Conservation (phyloP, 2,329 filamentous ascomycete species). For the Nemania sp. region DNA sequence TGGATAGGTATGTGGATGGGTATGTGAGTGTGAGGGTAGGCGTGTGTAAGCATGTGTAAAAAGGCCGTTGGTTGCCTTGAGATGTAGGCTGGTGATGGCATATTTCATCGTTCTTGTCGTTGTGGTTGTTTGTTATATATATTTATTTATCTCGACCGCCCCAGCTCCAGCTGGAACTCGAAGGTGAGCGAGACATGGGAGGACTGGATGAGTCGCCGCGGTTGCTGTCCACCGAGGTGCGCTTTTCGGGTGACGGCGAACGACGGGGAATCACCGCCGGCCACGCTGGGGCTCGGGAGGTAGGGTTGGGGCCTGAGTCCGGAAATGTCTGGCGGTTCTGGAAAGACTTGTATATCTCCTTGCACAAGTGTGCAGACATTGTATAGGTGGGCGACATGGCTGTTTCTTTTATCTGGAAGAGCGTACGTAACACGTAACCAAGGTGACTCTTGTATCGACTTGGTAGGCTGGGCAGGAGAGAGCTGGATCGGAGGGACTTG, state of each 20-base stretch:
- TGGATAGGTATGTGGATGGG: not conserved
- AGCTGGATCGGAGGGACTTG: not conserved
- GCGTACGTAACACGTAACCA: no score
- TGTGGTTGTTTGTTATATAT: not conserved
- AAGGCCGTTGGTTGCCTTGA: not conserved
- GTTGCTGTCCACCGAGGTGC: conserved; percentile 52
- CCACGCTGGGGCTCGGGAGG: conserved; percentile 34
- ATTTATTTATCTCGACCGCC: conserved; percentile 25
- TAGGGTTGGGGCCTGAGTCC: conserved; percentile 33
- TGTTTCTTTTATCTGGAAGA: no score
- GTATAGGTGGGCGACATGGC: conserved; percentile 63
- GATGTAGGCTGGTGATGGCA: not conserved
- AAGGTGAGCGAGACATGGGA: conserved; percentile 40
- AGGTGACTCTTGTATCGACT: not conserved
- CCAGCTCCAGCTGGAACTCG: conserved; percentile 43
- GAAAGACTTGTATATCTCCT: conserved; percentile 64
- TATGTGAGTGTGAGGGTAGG: not conserved
- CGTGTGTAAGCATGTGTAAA: no score
- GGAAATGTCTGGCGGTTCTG: conserved; percentile 51
- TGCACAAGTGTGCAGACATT: conserved; percentile 65
- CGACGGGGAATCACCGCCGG: conserved; percentile 32
- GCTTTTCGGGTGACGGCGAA: conserved; percentile 49
- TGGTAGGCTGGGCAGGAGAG: not conserved
- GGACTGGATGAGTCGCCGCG: conserved; percentile 41
- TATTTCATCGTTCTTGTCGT: not conserved